Conservation (phyloP, 176 grass and related monocot genomes). For the Oryza meridionalis region DNA sequence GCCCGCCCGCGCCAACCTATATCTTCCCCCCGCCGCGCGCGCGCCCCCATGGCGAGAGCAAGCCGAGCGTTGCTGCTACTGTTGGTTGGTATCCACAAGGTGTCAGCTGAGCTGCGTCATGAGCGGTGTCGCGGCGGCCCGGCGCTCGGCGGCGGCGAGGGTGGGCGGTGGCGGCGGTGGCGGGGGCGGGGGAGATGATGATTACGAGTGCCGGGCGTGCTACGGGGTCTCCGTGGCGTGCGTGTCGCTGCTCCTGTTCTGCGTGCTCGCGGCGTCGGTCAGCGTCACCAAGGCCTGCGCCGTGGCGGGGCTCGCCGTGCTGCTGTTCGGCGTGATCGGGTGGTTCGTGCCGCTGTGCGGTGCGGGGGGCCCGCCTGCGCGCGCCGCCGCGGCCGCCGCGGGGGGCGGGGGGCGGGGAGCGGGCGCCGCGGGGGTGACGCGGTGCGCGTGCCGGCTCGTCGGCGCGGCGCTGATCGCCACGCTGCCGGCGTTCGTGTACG, state of each 20-base stretch:
- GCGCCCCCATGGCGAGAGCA: not conserved
- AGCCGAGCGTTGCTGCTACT: not conserved
- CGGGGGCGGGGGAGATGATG: not conserved
- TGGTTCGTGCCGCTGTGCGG: not conserved
- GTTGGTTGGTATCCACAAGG: no score
- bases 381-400: no score
- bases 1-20: not conserved
- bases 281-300: constrained; percentile 7
- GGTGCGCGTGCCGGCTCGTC: not conserved
- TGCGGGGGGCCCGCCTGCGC: not conserved
- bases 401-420: no score
- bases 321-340: not conserved
- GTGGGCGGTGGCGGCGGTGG: not conserved
- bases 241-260: constrained; percentile 34
- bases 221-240: not conserved
- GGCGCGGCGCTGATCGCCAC: not conserved
- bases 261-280: not conserved
- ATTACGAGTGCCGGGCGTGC: constrained; percentile 15
- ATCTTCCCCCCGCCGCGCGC: not conserved
- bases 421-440: no score
- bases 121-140: not conserved
- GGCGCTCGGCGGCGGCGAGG: not conserved
- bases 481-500: constrained; percentile 18
- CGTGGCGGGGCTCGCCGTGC: not conserved
- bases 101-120: not conserved